These are phyloP conservation scores for Colletotrichum liriopes DNA, from an alignment of 2,329 filamentous ascomycete species.

Conservation along the genomic window DNA sequence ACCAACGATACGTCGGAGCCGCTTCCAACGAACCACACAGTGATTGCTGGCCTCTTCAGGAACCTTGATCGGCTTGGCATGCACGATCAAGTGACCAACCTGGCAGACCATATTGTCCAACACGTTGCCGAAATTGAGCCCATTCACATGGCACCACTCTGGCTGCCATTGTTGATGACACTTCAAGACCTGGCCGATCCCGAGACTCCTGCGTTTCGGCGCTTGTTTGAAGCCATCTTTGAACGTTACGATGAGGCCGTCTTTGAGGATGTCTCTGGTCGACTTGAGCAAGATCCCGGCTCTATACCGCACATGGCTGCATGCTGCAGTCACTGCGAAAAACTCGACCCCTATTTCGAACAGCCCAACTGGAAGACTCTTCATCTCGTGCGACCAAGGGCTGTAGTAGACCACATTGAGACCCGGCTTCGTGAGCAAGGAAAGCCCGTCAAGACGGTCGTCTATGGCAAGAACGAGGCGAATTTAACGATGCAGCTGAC, in stretches of 20 bases:
- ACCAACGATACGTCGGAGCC: not conserved
- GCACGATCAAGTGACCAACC: constrained; percentile 7
- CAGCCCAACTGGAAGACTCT: constrained; percentile 34
- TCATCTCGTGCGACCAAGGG: constrained; percentile 28
- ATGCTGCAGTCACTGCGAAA: constrained; percentile 32
- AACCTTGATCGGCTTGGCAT: constrained; percentile 32
- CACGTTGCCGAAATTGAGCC: constrained; percentile 24
- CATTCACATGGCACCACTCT: constrained; percentile 31
- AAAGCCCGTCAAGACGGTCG: constrained; percentile 26
- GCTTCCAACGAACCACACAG: constrained; percentile 2
- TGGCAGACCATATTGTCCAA: constrained; percentile 15
- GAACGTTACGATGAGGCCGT: constrained; percentile 23
- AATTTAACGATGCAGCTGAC: constrained; percentile 33
- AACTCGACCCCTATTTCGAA: constrained; percentile 28
- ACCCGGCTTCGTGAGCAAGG: constrained; percentile 18
- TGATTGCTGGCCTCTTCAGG: constrained; percentile 35
- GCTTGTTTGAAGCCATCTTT: constrained; percentile 28
- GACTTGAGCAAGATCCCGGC: constrained; percentile 13
- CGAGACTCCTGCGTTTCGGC: constrained; percentile 13
- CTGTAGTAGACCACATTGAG: constrained; percentile 21
- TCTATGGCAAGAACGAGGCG: constrained; percentile 30
- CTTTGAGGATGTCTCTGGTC: constrained; percentile 29
- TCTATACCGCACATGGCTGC: constrained; percentile 22
- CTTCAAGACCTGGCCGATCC: constrained; percentile 35
- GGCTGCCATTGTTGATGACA: constrained; percentile 26